Base-by-base conservation (phyloP, 257 asterid species). In the Striga asiatica region DNA sequence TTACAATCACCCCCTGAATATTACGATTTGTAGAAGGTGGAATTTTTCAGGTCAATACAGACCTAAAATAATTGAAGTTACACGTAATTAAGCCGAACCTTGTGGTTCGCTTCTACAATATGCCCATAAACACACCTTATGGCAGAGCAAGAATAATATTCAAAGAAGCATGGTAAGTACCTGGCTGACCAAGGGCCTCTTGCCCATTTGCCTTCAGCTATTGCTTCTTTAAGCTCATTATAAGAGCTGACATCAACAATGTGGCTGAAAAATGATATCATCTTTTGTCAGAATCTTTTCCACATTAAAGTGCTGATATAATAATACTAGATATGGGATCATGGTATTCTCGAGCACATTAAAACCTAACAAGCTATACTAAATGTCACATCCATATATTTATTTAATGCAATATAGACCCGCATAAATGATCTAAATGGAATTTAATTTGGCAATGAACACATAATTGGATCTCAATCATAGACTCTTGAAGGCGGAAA, bases 131-230 rank as follows among this genome's bases (percentile, higher is more conserved):
- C n/a, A n/a, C n/a, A n/a, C n/a, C n/a, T 13, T 41, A 47, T 46
- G 20, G 2, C 58, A 24, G 31, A 28, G 50, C 13, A 11, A 56
- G 60, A 24, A 8, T n/a, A 32, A 24, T 67, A 55, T 27, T 50
- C 38, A 7, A 1, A 10, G 31, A 31, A 50, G 42, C 8, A 39
- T 6, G 23, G 25, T 24, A 50, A 22, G 31, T 74, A 88, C 99
- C 99, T 85, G 68, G 94, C 97, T 46, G 95, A 83, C 97, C 97
- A 93, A 66, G 99, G 97, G 42, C 97, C 99, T 70, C 99, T 79
- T 13, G 97, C 99, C 97, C 99, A 93, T 74, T 83, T 93, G 50
- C 97, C 99, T 66, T 79, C 72, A 55, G 84, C 78, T 64, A 93
- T 83, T 51, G 85, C 99, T 61, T 88, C 95, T 78, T 85, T 85